A percentile compares a stretch with the other conserved stretches of the same genome.
Conservation (phyloP, 768 basidiomycete genomes). For the Auricularia cornea region DNA sequence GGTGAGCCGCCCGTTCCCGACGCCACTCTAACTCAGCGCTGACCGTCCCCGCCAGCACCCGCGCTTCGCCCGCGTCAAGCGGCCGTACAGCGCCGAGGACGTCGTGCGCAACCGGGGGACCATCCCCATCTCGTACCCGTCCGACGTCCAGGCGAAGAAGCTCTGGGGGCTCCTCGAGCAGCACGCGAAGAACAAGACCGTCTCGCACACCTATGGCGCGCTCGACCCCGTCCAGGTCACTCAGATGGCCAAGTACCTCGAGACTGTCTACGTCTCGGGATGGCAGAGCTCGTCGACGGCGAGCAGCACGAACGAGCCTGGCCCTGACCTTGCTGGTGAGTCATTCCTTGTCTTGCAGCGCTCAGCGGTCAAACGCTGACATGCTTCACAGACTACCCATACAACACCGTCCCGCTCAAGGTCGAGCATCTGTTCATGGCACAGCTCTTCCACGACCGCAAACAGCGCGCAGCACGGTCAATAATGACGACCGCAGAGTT, state of each 20-base stretch:
- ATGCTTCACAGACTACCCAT: slow-evolving; percentile 98
- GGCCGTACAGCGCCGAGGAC: slow-evolving; percentile 88
- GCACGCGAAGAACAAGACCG: slow-evolving; percentile 69
- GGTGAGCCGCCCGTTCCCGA: slow-evolving; percentile 41
- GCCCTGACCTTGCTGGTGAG: slow-evolving; percentile 91
- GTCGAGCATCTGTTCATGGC: slow-evolving; percentile 98
- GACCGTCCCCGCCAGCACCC: slow-evolving; percentile 46
- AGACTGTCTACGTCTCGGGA: slow-evolving; percentile 97
- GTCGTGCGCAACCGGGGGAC: slow-evolving; percentile 94
- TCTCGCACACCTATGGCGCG: slow-evolving; percentile 97
- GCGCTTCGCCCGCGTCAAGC: slow-evolving; percentile 77
- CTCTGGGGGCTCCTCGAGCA: slow-evolving; percentile 65
- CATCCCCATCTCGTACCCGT: slow-evolving; percentile 77
- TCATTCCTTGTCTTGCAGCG: neutral
- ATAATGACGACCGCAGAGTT: slow-evolving; percentile 63
- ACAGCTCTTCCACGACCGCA: slow-evolving; percentile 98
- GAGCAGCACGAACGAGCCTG: slow-evolving; percentile 89
- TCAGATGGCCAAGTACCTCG: slow-evolving; percentile 95
- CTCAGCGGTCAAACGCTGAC: neutral
- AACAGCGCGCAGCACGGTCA: slow-evolving; percentile 78
- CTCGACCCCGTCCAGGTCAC: slow-evolving; percentile 97
- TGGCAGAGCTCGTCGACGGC: slow-evolving; percentile 95
- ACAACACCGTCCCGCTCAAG: slow-evolving; percentile 97
- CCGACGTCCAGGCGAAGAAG: slow-evolving; percentile 79
- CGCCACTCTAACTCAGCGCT: neutral